A percentile compares a stretch with the other conserved stretches of the same genome.
Evolutionary conservation across 228 moss, liverwort and hornwort genomes (phyloP).

Genomic region (Sphagnum fallax): DNA sequence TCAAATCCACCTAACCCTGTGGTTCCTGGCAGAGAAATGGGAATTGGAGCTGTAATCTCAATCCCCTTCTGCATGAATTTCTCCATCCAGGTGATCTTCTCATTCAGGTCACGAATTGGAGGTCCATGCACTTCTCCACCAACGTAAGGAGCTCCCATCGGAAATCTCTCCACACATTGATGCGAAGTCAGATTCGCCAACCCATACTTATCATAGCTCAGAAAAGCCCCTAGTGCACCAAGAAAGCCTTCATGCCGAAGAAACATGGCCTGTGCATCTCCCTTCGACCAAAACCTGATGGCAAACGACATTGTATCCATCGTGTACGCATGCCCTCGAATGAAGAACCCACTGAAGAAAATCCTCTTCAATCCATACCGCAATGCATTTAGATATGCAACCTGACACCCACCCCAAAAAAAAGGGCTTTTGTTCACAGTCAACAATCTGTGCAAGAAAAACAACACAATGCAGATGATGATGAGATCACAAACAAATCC

Average conservation of each 20-base stretch:
- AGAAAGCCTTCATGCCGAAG: constrained; percentile 87
- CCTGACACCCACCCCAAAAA: constrained; percentile 19
- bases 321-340: constrained; percentile 92
- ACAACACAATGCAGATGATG: no score
- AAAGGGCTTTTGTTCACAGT: neutral
- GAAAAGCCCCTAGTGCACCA: constrained; percentile 84
- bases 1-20: constrained; percentile 95
- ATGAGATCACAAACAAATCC: no score
- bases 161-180: constrained; percentile 92
- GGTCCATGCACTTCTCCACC: constrained; percentile 84
- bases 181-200: constrained; percentile 66
- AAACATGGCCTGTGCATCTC: constrained; percentile 94
- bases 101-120: constrained; percentile 79
- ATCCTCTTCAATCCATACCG: constrained; percentile 91
- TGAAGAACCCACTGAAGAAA: constrained; percentile 96
- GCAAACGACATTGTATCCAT: constrained; percentile 99
- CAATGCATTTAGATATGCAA: constrained; percentile 85
- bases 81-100: constrained; percentile 99
- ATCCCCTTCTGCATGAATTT: constrained; percentile 74
- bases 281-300: constrained; percentile 93
- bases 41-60: constrained; percentile 89
- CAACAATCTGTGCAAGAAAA: no score
- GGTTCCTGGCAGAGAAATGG: constrained; percentile 62
- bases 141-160: constrained; percentile 91
- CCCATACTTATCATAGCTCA: constrained; percentile 91